Conservation (phyloP, 2,329 filamentous ascomycete genomes). For the Epichloe bromicola region DNA sequence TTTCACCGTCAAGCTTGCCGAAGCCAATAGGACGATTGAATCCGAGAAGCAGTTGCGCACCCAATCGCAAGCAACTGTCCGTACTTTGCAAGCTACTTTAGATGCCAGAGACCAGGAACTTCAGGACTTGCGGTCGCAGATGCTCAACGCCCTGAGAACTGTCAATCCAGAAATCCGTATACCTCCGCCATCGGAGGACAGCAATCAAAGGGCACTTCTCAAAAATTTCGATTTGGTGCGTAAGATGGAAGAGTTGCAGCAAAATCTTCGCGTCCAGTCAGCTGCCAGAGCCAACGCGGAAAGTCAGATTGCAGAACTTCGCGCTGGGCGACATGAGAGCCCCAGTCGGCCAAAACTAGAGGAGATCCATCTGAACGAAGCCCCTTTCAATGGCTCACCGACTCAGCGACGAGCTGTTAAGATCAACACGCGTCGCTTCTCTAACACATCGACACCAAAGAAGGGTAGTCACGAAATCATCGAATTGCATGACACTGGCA, state of each 20-base stretch:
- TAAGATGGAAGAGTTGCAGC: constrained; percentile 78
- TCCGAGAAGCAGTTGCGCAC: constrained; percentile 75
- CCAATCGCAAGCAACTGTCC: constrained; percentile 76
- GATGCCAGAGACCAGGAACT: constrained; percentile 74
- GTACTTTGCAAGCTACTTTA: constrained; percentile 65
- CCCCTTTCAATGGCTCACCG: constrained; percentile 60
- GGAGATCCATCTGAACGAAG: constrained; percentile 77
- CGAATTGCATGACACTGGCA: constrained; percentile 56
- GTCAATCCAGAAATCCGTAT: constrained; percentile 66
- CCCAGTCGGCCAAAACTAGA: constrained; percentile 65
- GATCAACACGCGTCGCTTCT: constrained; percentile 45
- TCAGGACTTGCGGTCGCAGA: constrained; percentile 63
- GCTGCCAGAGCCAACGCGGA: constrained; percentile 75
- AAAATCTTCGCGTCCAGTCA: constrained; percentile 71
- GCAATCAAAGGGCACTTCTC: constrained; percentile 52
- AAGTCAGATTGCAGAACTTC: constrained; percentile 64
- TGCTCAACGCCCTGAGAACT: constrained; percentile 71
- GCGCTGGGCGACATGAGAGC: constrained; percentile 59
- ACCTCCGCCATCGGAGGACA: constrained; percentile 44
- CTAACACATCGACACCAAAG: constrained; percentile 65
- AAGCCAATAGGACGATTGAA: constrained; percentile 79
- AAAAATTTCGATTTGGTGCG: constrained; percentile 74
- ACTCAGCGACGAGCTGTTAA: constrained; percentile 51
- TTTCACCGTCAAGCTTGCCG: constrained; percentile 69
- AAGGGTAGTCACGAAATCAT: constrained; percentile 52